Conservation (phyloP, 352 stramenopile species). For the Globisporangium uncinulatum region DNA sequence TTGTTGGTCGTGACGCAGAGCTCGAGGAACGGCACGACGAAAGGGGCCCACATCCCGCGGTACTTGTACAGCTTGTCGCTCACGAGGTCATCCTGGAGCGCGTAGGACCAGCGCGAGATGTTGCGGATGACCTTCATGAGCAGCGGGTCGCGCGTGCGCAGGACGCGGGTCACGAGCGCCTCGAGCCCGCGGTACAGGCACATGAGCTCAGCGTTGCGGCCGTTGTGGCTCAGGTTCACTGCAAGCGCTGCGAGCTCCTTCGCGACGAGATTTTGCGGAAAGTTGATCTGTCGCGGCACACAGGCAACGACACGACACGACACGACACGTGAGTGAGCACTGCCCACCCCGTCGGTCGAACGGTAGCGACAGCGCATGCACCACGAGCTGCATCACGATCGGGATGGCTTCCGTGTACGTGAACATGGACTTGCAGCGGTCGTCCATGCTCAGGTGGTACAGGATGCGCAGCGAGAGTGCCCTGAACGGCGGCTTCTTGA, state of each 20-base stretch:
- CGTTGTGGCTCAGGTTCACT: conserved; percentile 92
- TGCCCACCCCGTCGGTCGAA: too few species aligned
- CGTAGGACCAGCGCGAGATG: conserved; percentile 90
- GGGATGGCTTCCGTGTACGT: conserved; percentile 91
- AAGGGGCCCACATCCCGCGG: conserved; percentile 89
- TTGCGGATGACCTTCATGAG: conserved; percentile 94
- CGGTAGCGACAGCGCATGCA: conserved; percentile 8
- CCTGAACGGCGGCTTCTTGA: conserved; percentile 91
- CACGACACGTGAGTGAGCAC: neutral
- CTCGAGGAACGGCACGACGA: conserved; percentile 86
- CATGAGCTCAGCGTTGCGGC: conserved; percentile 89
- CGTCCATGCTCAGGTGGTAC: conserved; percentile 94
- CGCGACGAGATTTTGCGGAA: conserved; percentile 88
- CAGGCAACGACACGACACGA: neutral
- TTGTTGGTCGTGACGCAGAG: conserved; percentile 84
- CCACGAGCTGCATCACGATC: conserved; percentile 92
- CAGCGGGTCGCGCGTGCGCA: conserved; percentile 85
- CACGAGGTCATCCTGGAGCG: conserved; percentile 82
- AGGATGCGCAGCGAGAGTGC: conserved; percentile 86
- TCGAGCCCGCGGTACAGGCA: conserved; percentile 83
- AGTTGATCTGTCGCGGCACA: conserved; percentile 66
- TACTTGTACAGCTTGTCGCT: conserved; percentile 89
- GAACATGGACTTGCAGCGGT: conserved; percentile 94
- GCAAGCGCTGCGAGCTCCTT: conserved; percentile 92
- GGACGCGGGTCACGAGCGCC: conserved; percentile 84